phyloP scores from a whole-genome alignment of 2,329 filamentous ascomycete genomes.

The Hymenoscyphus infarciens region DNA sequence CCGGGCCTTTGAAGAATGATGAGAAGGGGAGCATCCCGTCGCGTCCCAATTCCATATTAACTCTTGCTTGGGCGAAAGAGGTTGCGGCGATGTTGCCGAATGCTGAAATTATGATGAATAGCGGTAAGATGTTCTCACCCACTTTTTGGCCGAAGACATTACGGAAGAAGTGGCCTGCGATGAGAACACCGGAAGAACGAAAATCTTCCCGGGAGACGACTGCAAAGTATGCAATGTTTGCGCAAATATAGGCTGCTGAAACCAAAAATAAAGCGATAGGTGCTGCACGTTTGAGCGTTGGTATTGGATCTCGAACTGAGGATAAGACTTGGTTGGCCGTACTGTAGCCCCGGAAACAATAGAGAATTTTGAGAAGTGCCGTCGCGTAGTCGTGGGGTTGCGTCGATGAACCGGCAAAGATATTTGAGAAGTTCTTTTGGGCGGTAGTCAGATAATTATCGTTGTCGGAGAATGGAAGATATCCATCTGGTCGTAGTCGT shows the following conservation, averaged over 20 bases:
- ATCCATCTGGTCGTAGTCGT: constrained; percentile 7
- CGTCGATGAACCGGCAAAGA: constrained; percentile 40
- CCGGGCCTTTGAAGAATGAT: constrained; percentile 29
- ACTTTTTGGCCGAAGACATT: constrained; percentile 46
- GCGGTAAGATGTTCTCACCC: constrained; percentile 42
- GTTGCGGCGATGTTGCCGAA: constrained; percentile 48
- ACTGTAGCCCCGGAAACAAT: constrained; percentile 52
- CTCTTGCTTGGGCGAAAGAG: constrained; percentile 46
- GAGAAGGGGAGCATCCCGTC: constrained; percentile 46
- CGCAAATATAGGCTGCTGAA: constrained; percentile 24
- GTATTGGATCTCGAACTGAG: constrained; percentile 54
- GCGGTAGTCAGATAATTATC: constrained; percentile 31
- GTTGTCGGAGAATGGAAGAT: constrained; percentile 6
- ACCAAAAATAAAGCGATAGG: constrained; percentile 47
- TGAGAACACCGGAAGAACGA: constrained; percentile 48
- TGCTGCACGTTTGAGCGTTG: constrained; percentile 54
- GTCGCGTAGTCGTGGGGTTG: constrained; percentile 45
- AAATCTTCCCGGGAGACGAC: constrained; percentile 56
- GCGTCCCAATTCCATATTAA: constrained; percentile 46
- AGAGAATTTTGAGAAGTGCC: constrained; percentile 53
- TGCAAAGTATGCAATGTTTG: constrained; percentile 57
- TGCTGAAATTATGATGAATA: constrained; percentile 45
- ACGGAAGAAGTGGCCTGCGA: constrained; percentile 55
- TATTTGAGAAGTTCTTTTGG: constrained; percentile 40
- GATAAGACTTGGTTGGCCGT: constrained; percentile 55